A percentile compares a stretch with the other conserved stretches of the same genome.
These are phyloP conservation scores for Aureobasidium sp. DNA, from an alignment of 2,329 filamentous ascomycete species.

Conservation along the genomic window DNA sequence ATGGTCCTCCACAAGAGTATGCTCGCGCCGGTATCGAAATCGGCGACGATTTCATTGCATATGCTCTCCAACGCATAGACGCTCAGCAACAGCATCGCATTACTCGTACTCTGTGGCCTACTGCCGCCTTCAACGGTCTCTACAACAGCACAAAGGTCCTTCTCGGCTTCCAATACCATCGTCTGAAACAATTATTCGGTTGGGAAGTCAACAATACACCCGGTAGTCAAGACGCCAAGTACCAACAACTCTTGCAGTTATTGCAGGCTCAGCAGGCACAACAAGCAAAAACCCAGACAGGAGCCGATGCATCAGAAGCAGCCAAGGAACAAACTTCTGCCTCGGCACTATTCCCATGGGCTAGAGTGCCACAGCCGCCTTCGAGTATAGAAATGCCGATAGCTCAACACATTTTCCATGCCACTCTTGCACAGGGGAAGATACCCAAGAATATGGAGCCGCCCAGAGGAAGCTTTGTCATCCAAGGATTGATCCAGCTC, in stretches of 20 bases:
- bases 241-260: conserved; percentile 25
- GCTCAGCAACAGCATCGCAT: conserved; percentile 36
- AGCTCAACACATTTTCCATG: conserved; percentile 25
- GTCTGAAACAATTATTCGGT: conserved; percentile 32
- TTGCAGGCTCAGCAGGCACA: conserved; percentile 23
- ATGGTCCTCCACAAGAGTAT: conserved; percentile 43
- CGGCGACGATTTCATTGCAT: conserved; percentile 34
- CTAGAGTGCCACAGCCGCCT: conserved; percentile 23
- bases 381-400: conserved; percentile 25
- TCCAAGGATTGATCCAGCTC: conserved; percentile 42
- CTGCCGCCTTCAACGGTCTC: conserved; percentile 29
- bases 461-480: conserved; percentile 40
- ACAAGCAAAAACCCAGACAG: conserved; percentile 18
- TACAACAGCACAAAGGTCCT: conserved; percentile 32
- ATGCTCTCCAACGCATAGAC: conserved; percentile 34
- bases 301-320: neutral
- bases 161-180: conserved; percentile 30
- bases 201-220: conserved; percentile 28
- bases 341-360: conserved; percentile 22
- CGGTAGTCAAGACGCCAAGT: conserved; percentile 27
- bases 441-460: conserved; percentile 30
- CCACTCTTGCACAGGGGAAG: conserved; percentile 24
- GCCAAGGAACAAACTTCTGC: neutral
- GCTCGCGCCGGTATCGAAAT: conserved; percentile 41
- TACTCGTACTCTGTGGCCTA: conserved; percentile 33